These are phyloP conservation scores for Aspergillus fijiensis DNA, from an alignment of 2,329 filamentous ascomycete species.

Conservation along the genomic window DNA sequence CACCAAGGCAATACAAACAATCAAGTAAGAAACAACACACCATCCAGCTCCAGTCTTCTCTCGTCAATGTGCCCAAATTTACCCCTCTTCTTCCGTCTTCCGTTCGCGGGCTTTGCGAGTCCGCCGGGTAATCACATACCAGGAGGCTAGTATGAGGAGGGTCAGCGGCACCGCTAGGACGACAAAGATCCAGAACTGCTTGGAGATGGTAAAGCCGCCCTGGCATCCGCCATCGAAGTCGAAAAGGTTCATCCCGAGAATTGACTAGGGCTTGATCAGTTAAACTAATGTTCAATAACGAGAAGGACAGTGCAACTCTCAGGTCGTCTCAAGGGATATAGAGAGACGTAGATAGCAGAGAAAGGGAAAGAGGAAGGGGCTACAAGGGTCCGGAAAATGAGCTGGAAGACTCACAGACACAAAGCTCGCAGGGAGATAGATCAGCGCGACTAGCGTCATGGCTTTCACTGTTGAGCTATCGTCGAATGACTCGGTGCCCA, in stretches of 20 bases:
- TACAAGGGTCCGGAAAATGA: constrained; percentile 3
- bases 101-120: background rate
- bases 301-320: no score
- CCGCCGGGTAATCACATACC: constrained; percentile 13
- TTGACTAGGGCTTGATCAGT: constrained; percentile 11
- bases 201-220: constrained; percentile 15
- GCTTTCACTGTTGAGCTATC: constrained; percentile 28
- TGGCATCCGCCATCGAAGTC: constrained; percentile 12
- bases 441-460: constrained; percentile 28
- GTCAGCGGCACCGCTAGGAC: constrained; percentile 15
- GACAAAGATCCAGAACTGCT: constrained; percentile 23
- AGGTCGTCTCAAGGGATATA: no score
- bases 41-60: no score
- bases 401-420: constrained; percentile 28
- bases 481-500: constrained; percentile 20
- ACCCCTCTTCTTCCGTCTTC: background rate
- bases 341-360: no score
- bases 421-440: constrained; percentile 39
- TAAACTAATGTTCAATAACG: background rate
- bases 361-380: background rate
- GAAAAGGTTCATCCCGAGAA: constrained; percentile 26
- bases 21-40: no score
- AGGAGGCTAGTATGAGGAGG: constrained; percentile 14
- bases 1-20: no score
- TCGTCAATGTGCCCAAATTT: no score